Conservation (phyloP, 441 rosid genomes). For the Mallotus japonicus region DNA sequence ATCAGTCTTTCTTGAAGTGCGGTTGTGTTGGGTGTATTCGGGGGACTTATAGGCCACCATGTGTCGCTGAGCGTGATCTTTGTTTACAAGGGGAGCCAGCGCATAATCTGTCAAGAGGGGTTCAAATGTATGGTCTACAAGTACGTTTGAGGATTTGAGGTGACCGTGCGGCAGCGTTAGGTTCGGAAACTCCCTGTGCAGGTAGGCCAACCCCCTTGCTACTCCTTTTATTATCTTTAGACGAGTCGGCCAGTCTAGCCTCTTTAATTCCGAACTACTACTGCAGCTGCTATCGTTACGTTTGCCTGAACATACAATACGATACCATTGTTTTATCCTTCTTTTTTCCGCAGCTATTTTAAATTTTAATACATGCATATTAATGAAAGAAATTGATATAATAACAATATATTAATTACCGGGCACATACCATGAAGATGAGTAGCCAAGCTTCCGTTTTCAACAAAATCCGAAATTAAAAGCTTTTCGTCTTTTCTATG, state of each 20-base stretch:
- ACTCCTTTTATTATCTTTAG: conserved; percentile 80
- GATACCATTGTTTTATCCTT: too few species aligned
- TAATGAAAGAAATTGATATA: too few species aligned
- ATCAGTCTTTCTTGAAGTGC: conserved; percentile 60
- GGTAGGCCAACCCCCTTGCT: conserved; percentile 62
- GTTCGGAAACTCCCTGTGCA: conserved; percentile 50
- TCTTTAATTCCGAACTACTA: conserved; percentile 30
- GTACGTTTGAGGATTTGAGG: conserved; percentile 83
- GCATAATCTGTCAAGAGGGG: conserved; percentile 65
- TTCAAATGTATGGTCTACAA: conserved; percentile 50
- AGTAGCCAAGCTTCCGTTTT: conserved; percentile 72
- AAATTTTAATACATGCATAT: too few species aligned
- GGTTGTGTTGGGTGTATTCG: conserved; percentile 48
- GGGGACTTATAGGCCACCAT: conserved; percentile 87
- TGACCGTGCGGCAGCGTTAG: conserved; percentile 70
- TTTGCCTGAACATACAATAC: too few species aligned
- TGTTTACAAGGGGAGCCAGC: conserved; percentile 53
- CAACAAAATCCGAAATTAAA: conserved; percentile 56
- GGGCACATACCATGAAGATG: conserved; percentile 65
- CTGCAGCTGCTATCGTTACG: too few species aligned
- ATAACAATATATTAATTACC: too few species aligned
- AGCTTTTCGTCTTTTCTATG: conserved; percentile 83
- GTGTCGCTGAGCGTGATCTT: conserved; percentile 59
- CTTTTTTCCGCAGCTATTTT: too few species aligned
- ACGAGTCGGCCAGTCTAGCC: conserved; percentile 71